A percentile compares a stretch with the other conserved stretches of the same genome.
Conservation (phyloP, 2,329 filamentous ascomycete species). For the Arthroderma sp. region DNA sequence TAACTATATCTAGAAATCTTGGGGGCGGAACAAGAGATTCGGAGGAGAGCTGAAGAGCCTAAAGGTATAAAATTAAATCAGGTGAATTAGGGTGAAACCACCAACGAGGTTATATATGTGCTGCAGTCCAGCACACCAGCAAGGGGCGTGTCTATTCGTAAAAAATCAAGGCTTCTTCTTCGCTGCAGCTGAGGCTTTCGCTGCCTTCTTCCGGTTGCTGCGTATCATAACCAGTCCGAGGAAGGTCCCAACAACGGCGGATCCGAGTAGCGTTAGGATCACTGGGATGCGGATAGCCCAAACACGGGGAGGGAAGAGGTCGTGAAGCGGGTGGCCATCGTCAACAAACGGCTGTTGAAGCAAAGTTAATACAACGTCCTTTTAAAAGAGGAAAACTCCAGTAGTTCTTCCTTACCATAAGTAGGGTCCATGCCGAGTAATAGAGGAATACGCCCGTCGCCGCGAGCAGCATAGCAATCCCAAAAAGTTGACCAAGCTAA, state of each 20-base stretch:
- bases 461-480: conserved; percentile 62
- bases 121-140: too few relatives aligned
- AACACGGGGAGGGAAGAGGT: conserved; percentile 89
- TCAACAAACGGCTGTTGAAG: conserved; percentile 79
- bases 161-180: conserved; percentile 67
- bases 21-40: too few relatives aligned
- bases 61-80: too few relatives aligned
- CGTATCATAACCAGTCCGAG: conserved; percentile 95
- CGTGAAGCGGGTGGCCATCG: conserved; percentile 80
- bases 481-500: conserved; percentile 81
- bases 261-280: conserved; percentile 83
- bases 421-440: conserved; percentile 93
- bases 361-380: background rate
- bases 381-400: background rate
- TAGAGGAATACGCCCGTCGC: conserved; percentile 67
- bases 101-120: too few relatives aligned
- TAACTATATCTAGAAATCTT: too few relatives aligned
- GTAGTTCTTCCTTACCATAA: conserved; percentile 57
- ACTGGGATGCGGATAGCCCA: conserved; percentile 99
- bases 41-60: too few relatives aligned
- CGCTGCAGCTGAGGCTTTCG: conserved; percentile 70
- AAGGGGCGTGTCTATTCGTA: too few relatives aligned
- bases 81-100: too few relatives aligned
- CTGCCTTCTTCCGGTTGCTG: conserved; percentile 94
- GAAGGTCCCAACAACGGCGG: conserved; percentile 90